Evolutionary conservation across 441 rosid genomes (phyloP).

Genomic region (Capsella rubella): DNA sequence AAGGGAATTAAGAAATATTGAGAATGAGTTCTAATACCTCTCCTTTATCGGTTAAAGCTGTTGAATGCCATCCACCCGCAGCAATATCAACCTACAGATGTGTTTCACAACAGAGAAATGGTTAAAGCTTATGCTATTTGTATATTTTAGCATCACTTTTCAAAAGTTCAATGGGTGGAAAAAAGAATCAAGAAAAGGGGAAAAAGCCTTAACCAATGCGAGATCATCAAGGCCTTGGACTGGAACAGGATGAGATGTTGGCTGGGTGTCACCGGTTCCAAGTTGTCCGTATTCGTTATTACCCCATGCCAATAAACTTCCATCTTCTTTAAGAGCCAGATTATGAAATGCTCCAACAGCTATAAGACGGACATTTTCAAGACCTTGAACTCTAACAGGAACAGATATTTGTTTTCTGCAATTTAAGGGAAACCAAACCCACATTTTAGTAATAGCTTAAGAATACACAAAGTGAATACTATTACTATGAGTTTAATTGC

Average conservation of each 20-base stretch:
- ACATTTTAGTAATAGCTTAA: not conserved
- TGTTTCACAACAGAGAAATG: not conserved
- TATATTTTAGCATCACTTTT: not conserved
- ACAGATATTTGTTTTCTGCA: slow-evolving; percentile 91
- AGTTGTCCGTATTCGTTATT: slow-evolving; percentile 99
- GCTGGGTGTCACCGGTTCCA: slow-evolving; percentile 98
- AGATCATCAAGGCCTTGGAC: slow-evolving; percentile 86
- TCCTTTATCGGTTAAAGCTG: slow-evolving; percentile 82
- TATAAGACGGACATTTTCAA: slow-evolving; percentile 81
- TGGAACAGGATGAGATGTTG: slow-evolving; percentile 85
- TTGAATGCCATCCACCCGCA: slow-evolving; percentile 99
- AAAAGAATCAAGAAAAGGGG: slow-evolving; percentile 22
- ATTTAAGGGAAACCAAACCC: slow-evolving; percentile 5
- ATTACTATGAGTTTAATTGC: slow-evolving; percentile 15
- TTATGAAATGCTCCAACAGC: slow-evolving; percentile 99
- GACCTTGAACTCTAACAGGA: slow-evolving; percentile 98
- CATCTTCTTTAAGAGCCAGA: slow-evolving; percentile 94
- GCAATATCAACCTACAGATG: slow-evolving; percentile 88
- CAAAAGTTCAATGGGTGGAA: not conserved
- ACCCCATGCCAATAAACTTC: slow-evolving; percentile 95
- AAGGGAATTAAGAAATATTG: too few relatives aligned
- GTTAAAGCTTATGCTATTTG: too few relatives aligned
- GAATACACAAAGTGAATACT: slow-evolving; percentile 4
- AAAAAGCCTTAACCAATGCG: slow-evolving; percentile 68
- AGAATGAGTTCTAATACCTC: slow-evolving; percentile 58